A percentile compares a stretch with the other conserved stretches of the same genome.
These are phyloP conservation scores for Parachlorella kessleri DNA, from an alignment of 139 green algal genomes.

Conservation along the genomic window DNA sequence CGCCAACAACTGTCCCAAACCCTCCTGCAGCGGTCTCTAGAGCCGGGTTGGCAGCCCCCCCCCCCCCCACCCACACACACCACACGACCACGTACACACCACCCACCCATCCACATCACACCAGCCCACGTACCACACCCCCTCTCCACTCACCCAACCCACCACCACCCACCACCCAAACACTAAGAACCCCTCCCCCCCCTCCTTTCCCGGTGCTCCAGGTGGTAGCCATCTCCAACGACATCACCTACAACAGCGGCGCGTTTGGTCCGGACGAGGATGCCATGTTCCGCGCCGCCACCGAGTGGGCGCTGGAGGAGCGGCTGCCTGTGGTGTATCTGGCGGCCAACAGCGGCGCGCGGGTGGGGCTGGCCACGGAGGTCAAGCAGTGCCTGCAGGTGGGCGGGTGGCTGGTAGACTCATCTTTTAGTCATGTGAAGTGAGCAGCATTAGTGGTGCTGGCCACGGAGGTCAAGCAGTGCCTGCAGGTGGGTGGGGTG, in stretches of 20 bases:
- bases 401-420: no score
- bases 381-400: constrained; percentile 74
- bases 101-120: not conserved
- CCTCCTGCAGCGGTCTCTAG: no score
- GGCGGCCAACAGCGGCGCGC: constrained; percentile 91
- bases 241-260: constrained; percentile 91
- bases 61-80: constrained; percentile 63
- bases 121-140: not conserved
- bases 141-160: not conserved
- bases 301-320: constrained; percentile 78
- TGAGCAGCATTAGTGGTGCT: constrained; percentile 33
- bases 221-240: constrained; percentile 94
- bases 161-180: not conserved
- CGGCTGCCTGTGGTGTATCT: constrained; percentile 94
- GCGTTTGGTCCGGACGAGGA: constrained; percentile 93
- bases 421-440: no score
- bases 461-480: constrained; percentile 85
- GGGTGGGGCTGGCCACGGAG: constrained; percentile 92
- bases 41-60: no score
- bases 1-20: no score
- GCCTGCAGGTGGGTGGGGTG: constrained; percentile 48
- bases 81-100: not conserved
- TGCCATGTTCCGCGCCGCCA: constrained; percentile 86
- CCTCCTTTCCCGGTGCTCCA: no score
- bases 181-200: not conserved